Percentiles rank a stretch among this genome's conserved stretches.
These are phyloP conservation scores for Xylona heveae DNA, from an alignment of 495 filamentous ascomycete genomes.

Conservation along the genomic window DNA sequence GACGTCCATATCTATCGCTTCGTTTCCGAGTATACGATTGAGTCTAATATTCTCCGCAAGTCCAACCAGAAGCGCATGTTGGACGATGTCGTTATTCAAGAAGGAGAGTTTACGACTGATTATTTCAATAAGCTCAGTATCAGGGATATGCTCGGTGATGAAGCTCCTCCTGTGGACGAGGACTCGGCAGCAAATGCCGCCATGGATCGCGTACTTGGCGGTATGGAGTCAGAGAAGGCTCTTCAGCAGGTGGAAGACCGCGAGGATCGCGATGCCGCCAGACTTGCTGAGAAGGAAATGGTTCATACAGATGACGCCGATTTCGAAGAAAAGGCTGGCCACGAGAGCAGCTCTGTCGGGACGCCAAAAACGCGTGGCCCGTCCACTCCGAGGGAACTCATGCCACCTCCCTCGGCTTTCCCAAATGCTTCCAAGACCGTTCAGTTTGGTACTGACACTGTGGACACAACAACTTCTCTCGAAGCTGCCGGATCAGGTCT, in stretches of 20 bases:
- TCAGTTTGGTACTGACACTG: constrained; percentile 23
- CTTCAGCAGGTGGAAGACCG: constrained; percentile 80
- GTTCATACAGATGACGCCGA: constrained; percentile 72
- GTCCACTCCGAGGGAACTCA: constrained; percentile 11
- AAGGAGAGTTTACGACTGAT: constrained; percentile 95
- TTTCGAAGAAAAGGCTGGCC: constrained; percentile 48
- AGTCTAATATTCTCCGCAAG: constrained; percentile 94
- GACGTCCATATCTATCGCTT: constrained; percentile 98
- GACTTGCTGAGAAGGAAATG: constrained; percentile 72
- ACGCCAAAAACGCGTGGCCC: constrained; percentile 16
- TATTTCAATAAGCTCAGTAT: constrained; percentile 72
- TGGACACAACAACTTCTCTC: constrained; percentile 24
- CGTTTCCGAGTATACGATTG: constrained; percentile 93
- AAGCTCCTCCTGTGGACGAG: constrained; percentile 28
- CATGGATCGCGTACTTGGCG: constrained; percentile 68
- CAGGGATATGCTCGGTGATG: constrained; percentile 44
- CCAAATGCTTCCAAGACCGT: constrained; percentile 9
- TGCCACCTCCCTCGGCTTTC: constrained; percentile 3
- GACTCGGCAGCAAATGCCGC: constrained; percentile 50
- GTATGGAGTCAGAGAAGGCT: constrained; percentile 30
- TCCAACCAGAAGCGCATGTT: constrained; percentile 94
- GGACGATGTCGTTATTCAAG: constrained; percentile 95
- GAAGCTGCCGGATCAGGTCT: constrained; percentile 18
- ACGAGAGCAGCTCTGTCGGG: constrained; percentile 5
- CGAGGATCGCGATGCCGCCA: constrained; percentile 77